Conservation (phyloP, 2,329 filamentous ascomycete species). For the Hortaea sp. region DNA sequence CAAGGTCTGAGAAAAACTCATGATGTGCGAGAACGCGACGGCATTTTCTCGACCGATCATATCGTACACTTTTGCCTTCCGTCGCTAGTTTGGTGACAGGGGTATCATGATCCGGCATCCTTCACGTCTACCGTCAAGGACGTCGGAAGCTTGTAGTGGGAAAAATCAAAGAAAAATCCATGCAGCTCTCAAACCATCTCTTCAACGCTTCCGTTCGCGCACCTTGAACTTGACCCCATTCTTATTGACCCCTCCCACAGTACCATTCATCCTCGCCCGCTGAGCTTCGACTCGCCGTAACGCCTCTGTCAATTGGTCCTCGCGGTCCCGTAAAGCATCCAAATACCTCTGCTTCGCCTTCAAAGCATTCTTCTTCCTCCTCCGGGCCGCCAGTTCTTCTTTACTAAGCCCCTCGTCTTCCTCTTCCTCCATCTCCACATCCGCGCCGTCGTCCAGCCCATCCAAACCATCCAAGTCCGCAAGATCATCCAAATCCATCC, state of each 20-base stretch:
- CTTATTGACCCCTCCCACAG: constrained; percentile 52
- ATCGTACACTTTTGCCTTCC: too few species aligned
- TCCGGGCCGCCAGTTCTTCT: constrained; percentile 29
- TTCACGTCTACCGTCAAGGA: neutral
- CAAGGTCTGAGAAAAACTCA: too few species aligned
- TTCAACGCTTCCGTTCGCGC: constrained; percentile 44
- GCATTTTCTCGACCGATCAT: too few species aligned
- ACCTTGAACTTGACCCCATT: constrained; percentile 55
- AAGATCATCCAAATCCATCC: constrained; percentile 2
- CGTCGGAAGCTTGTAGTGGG: neutral
- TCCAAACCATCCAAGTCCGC: constrained; percentile 2
- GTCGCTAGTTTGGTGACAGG: too few species aligned
- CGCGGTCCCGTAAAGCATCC: constrained; percentile 42
- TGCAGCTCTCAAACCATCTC: neutral
- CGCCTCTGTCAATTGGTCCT: constrained; percentile 45
- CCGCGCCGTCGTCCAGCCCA: constrained; percentile 2
- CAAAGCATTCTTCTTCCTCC: constrained; percentile 40
- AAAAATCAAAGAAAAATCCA: neutral
- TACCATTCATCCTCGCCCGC: constrained; percentile 51
- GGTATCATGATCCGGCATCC: too few species aligned
- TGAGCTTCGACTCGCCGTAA: constrained; percentile 49
- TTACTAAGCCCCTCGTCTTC: constrained; percentile 9
- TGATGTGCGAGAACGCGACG: too few species aligned
- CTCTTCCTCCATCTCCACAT: constrained; percentile 13
- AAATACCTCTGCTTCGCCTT: constrained; percentile 41